These are phyloP conservation scores for Neurospora terricola DNA, from an alignment of 495 filamentous ascomycete species.

Conservation along the genomic window DNA sequence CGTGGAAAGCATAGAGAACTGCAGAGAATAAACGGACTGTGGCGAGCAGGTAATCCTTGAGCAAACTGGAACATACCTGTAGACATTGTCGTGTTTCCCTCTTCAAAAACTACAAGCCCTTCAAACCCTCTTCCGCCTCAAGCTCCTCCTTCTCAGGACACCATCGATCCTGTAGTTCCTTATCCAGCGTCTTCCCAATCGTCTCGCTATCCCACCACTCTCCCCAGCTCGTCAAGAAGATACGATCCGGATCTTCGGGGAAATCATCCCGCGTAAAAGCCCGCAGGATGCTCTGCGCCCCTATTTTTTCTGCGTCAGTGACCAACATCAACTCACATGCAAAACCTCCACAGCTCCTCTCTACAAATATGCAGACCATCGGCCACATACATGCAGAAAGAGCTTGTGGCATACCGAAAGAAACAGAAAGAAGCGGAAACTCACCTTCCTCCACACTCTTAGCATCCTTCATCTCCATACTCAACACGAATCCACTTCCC, in stretches of 20 bases:
- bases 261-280: slow-evolving; percentile 34
- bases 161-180: slow-evolving; percentile 35
- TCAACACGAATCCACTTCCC: slow-evolving; percentile 6
- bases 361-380: neutral
- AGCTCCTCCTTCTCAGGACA: slow-evolving; percentile 31
- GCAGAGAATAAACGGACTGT: neutral
- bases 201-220: slow-evolving; percentile 39
- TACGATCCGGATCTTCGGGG: slow-evolving; percentile 34
- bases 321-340: too few species aligned
- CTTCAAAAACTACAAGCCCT: neutral
- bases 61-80: neutral
- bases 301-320: slow-evolving; percentile 5
- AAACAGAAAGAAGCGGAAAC: neutral
- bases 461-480: slow-evolving; percentile 22
- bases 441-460: slow-evolving; percentile 30
- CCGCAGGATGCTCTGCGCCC: slow-evolving; percentile 28
- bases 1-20: neutral
- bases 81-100: neutral
- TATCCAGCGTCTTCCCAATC: slow-evolving; percentile 24
- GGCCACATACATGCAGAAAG: neutral
- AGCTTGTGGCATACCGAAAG: neutral
- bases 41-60: neutral
- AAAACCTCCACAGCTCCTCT: neutral
- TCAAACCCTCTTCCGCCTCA: slow-evolving; percentile 28
- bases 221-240: slow-evolving; percentile 39